Percentiles rank a stretch among this genome's conserved stretches.
Conservation (phyloP, 2,329 filamentous ascomycete genomes). For the Reticulascus tulasneorum region DNA sequence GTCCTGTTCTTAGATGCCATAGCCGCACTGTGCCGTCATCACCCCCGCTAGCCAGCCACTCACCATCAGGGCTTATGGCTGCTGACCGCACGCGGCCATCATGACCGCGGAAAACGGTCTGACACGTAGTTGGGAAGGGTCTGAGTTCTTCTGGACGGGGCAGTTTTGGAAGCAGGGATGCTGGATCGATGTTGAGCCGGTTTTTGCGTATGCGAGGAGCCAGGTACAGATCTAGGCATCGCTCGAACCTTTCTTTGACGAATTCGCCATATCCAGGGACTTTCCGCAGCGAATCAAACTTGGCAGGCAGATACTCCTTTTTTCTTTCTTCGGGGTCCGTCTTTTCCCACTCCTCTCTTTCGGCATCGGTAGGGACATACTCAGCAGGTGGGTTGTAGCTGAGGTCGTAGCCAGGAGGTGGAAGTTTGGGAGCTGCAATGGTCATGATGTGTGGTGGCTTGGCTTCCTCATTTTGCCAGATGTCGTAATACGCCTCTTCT, state of each 20-base stretch:
- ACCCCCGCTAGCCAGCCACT: slow-evolving; percentile 85
- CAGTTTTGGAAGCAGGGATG: slow-evolving; percentile 85
- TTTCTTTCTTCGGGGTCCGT: slow-evolving; percentile 87
- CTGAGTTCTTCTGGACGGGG: slow-evolving; percentile 90
- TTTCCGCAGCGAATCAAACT: slow-evolving; percentile 79
- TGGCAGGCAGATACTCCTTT: slow-evolving; percentile 79
- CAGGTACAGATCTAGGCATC: slow-evolving; percentile 91
- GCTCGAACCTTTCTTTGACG: slow-evolving; percentile 93
- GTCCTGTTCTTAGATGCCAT: slow-evolving; percentile 82
- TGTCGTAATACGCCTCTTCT: slow-evolving; percentile 73
- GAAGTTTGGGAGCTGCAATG: slow-evolving; percentile 86
- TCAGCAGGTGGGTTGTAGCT: slow-evolving; percentile 95
- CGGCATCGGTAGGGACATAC: slow-evolving; percentile 82
- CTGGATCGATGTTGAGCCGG: slow-evolving; percentile 93
- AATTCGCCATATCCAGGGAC: slow-evolving; percentile 87
- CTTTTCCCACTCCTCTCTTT: slow-evolving; percentile 81
- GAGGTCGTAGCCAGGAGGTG: slow-evolving; percentile 89
- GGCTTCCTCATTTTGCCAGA: slow-evolving; percentile 91
- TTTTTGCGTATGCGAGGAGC: slow-evolving; percentile 89
- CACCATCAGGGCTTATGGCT: slow-evolving; percentile 78
- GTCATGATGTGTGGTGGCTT: slow-evolving; percentile 87
- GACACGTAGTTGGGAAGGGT: slow-evolving; percentile 88
- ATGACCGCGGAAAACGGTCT: slow-evolving; percentile 84
- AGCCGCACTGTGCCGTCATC: slow-evolving; percentile 90
- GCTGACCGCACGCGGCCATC: slow-evolving; percentile 82